Evolutionary conservation across 202 grass and related monocot genomes (phyloP), one percentile per base, ranked within the genome.

Genomic region (Tripidium arundinaceum): DNA sequence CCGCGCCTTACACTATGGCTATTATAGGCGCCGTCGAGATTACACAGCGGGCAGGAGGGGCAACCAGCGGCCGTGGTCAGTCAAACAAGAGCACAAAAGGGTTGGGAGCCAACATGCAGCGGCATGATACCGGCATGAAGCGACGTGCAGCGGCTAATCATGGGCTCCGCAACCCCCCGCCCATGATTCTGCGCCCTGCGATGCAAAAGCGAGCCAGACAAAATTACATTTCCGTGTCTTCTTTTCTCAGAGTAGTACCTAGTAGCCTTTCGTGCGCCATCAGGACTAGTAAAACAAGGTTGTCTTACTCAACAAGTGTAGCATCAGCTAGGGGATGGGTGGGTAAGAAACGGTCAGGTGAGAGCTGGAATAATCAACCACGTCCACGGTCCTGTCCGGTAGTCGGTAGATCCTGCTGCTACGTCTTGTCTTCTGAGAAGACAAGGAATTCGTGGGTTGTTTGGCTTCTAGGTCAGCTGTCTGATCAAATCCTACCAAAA

Each of bases 61-160:
- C n/a, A n/a, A n/a, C n/a, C n/a, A n/a, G n/a, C n/a, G n/a, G n/a
- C n/a, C 49, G 49, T 54, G 49, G n/a, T n/a, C n/a, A n/a, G 49
- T 0, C 50, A 55, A 55, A 52, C 18, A 3, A 10, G 50, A 55
- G 19, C 50, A 55, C 50, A 55, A 55, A 22, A 52, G 18, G 49
- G 18, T 1, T 21, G 16, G 47, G 49, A 37, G 33, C 13, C 72
- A 79, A 31, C 79, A 79, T 70, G 43, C n/a, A n/a, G n/a, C n/a
- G n/a, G n/a, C n/a, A n/a, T n/a, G n/a, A n/a, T n/a, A n/a, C n/a
- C 1, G 40, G 73, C 83, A 82, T 69, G 79, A 81, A 27, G 78
- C 67, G 61, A 68, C 79, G 49, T 83, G 87, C 79, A 55, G 61
- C 24, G 33, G 8, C 68, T 45, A n/a, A 86, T 83, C 55, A 81